phyloP scores from a whole-genome alignment of 768 basidiomycete species.

The Lactifluus echinatus region DNA sequence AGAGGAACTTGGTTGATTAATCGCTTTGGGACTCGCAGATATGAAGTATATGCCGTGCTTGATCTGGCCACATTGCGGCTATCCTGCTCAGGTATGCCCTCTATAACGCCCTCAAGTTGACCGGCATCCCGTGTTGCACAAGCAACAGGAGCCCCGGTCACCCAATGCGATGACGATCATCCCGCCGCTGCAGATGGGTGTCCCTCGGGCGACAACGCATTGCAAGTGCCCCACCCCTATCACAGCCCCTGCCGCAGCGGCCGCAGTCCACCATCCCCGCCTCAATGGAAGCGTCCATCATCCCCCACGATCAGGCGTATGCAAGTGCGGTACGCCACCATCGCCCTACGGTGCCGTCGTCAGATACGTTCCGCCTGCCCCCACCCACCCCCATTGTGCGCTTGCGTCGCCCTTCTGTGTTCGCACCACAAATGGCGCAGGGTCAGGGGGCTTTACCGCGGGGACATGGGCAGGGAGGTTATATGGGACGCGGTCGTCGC shows the following conservation, averaged over 20 bases:
- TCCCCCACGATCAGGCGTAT: conserved; percentile 8
- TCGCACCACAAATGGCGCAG: neutral
- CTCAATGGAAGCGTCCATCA: neutral
- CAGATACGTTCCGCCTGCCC: neutral
- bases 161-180: neutral
- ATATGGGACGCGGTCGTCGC: neutral
- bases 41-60: conserved; percentile 9
- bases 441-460: neutral
- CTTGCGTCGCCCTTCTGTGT: neutral
- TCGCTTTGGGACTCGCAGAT: neutral
- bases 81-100: neutral
- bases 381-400: neutral
- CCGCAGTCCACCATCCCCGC: neutral
- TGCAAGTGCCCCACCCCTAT: neutral
- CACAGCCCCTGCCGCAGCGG: neutral
- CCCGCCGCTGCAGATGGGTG: neutral
- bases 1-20: neutral
- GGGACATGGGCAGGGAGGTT: neutral
- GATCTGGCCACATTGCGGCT: conserved; percentile 8
- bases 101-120: conserved; percentile 10
- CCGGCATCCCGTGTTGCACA: neutral
- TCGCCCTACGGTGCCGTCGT: neutral
- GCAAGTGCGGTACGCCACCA: conserved; percentile 3
- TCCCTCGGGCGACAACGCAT: neutral
- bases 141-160: neutral